Evolutionary conservation across 163 green algal species (phyloP).

Genomic region (Scenedesmus sp.): DNA sequence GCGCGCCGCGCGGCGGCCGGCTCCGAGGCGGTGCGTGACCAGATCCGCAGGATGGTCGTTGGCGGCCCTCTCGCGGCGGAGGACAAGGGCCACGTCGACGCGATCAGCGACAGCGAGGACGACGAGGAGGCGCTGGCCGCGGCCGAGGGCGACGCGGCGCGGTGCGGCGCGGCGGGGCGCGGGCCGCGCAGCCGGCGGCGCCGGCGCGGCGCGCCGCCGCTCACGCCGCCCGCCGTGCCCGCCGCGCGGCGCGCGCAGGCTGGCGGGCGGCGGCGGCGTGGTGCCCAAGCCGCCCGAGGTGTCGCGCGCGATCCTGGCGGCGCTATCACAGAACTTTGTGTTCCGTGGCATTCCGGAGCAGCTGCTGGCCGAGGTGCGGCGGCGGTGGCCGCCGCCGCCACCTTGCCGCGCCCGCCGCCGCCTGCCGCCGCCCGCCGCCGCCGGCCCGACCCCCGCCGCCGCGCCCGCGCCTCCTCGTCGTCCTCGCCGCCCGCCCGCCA

Average conservation of each 20-base stretch:
- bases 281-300: conserved; percentile 50
- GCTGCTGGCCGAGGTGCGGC: conserved; percentile 57
- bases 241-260: too few species aligned
- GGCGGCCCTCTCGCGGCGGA: conserved; percentile 56
- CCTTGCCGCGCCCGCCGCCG: too few species aligned
- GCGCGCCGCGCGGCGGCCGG: conserved; percentile 61
- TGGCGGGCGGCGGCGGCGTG: not conserved
- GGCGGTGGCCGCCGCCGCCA: not conserved
- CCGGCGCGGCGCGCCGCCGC: not conserved
- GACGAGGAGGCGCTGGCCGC: conserved; percentile 9
- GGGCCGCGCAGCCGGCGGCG: too few species aligned
- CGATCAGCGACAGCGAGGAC: conserved; percentile 44
- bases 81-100: conserved; percentile 60
- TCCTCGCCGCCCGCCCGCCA: conserved; percentile 44
- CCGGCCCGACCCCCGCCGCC: too few species aligned
- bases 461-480: not conserved
- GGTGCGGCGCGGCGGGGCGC: not conserved
- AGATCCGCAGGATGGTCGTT: conserved; percentile 71
- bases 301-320: conserved; percentile 54
- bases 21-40: conserved; percentile 65
- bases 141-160: not conserved
- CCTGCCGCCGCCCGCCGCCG: too few species aligned
- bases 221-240: too few species aligned
- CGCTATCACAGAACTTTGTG: conserved; percentile 64
- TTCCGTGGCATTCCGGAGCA: conserved; percentile 67